Conservation (phyloP, 306 rosid species). For the Alnus rubra region DNA sequence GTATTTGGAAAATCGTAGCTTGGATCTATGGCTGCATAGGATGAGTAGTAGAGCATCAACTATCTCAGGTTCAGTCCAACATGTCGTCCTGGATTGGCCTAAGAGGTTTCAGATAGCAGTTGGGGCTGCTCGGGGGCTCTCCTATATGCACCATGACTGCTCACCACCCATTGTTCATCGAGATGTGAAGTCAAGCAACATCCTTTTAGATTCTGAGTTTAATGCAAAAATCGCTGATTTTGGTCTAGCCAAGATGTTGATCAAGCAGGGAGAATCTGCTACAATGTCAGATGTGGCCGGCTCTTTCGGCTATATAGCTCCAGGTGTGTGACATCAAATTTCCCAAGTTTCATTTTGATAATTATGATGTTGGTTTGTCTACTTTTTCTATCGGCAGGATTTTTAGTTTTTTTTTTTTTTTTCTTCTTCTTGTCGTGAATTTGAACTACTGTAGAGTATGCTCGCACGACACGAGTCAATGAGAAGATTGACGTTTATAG, state of each 20-base stretch:
- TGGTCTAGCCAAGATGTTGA: constrained; percentile 80
- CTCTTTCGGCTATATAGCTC: constrained; percentile 88
- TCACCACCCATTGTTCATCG: neutral
- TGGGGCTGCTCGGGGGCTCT: constrained; percentile 46
- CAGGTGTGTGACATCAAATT: constrained; percentile 49
- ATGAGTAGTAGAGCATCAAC: constrained; percentile 30
- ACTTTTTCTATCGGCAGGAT: neutral
- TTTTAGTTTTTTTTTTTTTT: neutral
- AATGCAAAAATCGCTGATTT: constrained; percentile 85
- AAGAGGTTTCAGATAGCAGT: constrained; percentile 65
- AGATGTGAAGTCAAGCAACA: constrained; percentile 33
- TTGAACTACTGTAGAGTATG: constrained; percentile 58
- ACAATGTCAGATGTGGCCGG: constrained; percentile 77
- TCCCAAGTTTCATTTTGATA: neutral
- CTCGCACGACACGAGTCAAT: constrained; percentile 50
- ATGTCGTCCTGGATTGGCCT: constrained; percentile 53
- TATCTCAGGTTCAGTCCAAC: constrained; percentile 16
- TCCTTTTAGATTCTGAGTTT: constrained; percentile 69
- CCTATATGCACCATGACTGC: neutral
- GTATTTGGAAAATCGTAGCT: constrained; percentile 64
- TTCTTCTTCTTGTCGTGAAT: neutral
- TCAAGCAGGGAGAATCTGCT: constrained; percentile 68
- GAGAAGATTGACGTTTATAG: constrained; percentile 74
- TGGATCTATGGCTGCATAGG: constrained; percentile 63
- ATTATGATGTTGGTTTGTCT: neutral